Base-by-base conservation (phyloP, 257 asterid species). In the Jasminum sambac region DNA sequence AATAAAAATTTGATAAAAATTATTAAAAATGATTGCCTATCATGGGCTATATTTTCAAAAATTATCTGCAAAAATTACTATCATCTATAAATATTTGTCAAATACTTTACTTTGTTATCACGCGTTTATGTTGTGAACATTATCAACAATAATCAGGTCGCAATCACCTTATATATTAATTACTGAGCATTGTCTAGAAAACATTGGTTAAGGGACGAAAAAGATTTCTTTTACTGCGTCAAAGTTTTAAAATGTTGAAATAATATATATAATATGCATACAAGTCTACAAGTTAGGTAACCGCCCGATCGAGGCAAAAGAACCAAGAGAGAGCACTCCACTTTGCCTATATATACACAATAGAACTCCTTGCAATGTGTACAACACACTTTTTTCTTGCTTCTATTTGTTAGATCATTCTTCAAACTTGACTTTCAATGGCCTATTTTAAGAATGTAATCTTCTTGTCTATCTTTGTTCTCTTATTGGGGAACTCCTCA, bases 281-380 rank as follows among this genome's bases (percentile, higher is more conserved):
- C 11, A 52, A 80, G 88, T 85, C 89, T 75, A 52, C 24, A 77
- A 7, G 82, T 81, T 90, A 84, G 97, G 94, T 88, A 79, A 85
- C 85, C 95, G 80, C 87, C 84, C 79, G 75, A 76, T 83, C 79
- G 75, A 76, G 14, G 72, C 71, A 77, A 76, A 50, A 11, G 64
- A 69, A 77, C 71, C 75, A 5, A 16, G 55, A 57, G 60, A 62
- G 73, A 73, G 13, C 72, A 73, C 63, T 44, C 12, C 74, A 61
- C 71, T 14, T 37, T 7, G 26, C 71, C 84, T 61, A 84, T 88
- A 88, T 79, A 79, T 44, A 88, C 78, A 71, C 80, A 19, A 39
- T 11, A 46, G 5, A 38, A 74, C 59, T 60, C 62, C 55, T 12
- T 41, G 55, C 30, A 8, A 13, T 42, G 19, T 74, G 40, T 78